Conservation (phyloP, 106 monocot species). For the Dendrobium chrysotoxum region DNA sequence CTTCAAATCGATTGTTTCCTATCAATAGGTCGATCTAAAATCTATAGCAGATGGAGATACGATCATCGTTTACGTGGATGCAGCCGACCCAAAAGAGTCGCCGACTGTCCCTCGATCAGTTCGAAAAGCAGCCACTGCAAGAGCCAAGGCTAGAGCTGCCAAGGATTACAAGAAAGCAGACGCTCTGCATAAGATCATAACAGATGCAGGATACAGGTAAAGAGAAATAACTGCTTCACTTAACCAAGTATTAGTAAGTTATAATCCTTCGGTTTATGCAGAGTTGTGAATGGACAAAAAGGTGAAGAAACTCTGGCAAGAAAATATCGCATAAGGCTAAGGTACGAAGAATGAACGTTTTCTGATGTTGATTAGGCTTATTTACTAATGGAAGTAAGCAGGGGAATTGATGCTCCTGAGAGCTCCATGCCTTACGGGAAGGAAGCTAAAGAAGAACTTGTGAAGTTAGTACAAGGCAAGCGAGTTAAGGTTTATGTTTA, state of each 20-base stretch:
- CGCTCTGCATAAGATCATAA: slow-evolving; percentile 54
- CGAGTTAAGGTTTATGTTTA: slow-evolving; percentile 41
- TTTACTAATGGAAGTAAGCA: slow-evolving; percentile 18
- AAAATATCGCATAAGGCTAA: slow-evolving; percentile 87
- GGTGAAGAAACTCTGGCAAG: slow-evolving; percentile 49
- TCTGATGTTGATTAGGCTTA: not conserved
- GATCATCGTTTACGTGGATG: slow-evolving; percentile 69
- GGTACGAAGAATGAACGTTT: slow-evolving; percentile 17
- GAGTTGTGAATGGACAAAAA: slow-evolving; percentile 42
- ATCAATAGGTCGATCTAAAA: slow-evolving; percentile 53
- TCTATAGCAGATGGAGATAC: slow-evolving; percentile 87
- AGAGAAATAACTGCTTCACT: not conserved
- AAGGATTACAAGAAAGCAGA: slow-evolving; percentile 61
- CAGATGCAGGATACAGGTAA: slow-evolving; percentile 75
- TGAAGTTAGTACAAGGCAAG: slow-evolving; percentile 72
- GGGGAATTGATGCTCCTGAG: slow-evolving; percentile 95
- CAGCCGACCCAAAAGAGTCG: slow-evolving; percentile 47
- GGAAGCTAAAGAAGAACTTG: slow-evolving; percentile 73
- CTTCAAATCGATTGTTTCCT: not conserved
- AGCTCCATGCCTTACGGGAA: slow-evolving; percentile 79
- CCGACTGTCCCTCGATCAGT: slow-evolving; percentile 45
- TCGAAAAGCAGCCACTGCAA: slow-evolving; percentile 38
- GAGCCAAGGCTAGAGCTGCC: slow-evolving; percentile 49
- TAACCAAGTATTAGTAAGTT: not conserved
- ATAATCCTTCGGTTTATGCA: slow-evolving; percentile 8